Conservation (phyloP, 1,284 basidiomycete species). For the Wallemia mellicola region DNA sequence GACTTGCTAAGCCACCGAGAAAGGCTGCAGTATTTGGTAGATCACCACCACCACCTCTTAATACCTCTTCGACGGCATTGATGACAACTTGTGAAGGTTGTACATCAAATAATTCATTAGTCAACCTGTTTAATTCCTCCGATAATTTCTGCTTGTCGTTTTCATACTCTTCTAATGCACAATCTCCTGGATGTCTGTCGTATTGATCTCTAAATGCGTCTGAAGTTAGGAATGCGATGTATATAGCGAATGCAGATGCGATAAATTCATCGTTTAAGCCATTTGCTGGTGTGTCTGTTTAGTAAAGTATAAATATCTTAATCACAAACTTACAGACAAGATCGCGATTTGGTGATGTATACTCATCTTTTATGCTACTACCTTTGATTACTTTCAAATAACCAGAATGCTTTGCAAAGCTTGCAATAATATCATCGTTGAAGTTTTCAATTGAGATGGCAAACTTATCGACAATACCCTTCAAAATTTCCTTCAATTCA, state of each 20-base stretch:
- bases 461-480: constrained; percentile 10
- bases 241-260: constrained; percentile 8
- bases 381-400: constrained; percentile 49
- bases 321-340: constrained; percentile 14
- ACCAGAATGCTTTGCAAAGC: constrained; percentile 73
- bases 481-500: constrained; percentile 18
- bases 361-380: constrained; percentile 27
- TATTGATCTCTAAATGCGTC: constrained; percentile 17
- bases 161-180: background rate
- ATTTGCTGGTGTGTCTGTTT: background rate
- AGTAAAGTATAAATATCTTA: constrained; percentile 7
- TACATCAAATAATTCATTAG: constrained; percentile 40
- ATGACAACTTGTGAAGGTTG: background rate
- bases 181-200: constrained; percentile 16
- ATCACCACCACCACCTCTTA: constrained; percentile 49
- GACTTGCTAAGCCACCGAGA: constrained; percentile 77
- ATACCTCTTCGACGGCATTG: background rate
- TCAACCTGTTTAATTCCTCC: constrained; percentile 29
- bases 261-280: constrained; percentile 4
- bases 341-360: constrained; percentile 10
- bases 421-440: constrained; percentile 26
- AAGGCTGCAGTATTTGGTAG: constrained; percentile 78
- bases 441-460: constrained; percentile 19
- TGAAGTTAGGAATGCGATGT: constrained; percentile 18
- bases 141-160: background rate